Conservation (phyloP, 345 rosid species). For the Angophora floribunda region DNA sequence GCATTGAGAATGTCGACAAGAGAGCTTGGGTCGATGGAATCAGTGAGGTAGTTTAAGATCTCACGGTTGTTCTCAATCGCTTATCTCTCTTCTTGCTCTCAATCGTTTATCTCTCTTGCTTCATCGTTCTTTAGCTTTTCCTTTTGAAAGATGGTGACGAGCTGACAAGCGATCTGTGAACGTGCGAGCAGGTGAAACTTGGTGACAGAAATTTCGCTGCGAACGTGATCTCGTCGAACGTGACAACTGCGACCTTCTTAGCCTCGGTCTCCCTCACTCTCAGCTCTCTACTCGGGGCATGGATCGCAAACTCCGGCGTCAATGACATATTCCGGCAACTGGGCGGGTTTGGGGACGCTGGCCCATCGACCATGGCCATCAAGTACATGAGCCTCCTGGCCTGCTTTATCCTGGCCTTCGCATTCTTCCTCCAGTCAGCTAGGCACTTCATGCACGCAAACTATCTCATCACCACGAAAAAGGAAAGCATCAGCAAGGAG, state of each 20-base stretch:
- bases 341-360: conserved; percentile 47
- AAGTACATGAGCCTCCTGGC: conserved; percentile 53
- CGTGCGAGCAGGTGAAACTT: conserved; percentile 13
- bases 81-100: neutral
- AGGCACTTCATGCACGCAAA: conserved; percentile 58
- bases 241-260: conserved; percentile 55
- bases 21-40: conserved; percentile 71
- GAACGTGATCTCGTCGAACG: conserved; percentile 38
- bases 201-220: conserved; percentile 25
- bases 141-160: neutral
- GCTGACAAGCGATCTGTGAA: neutral
- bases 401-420: conserved; percentile 56
- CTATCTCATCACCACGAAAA: conserved; percentile 49
- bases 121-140: neutral
- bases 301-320: conserved; percentile 47
- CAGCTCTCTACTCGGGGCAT: conserved; percentile 78
- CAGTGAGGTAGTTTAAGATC: conserved; percentile 26
- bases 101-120: neutral
- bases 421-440: conserved; percentile 63
- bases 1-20: conserved; percentile 60
- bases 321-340: conserved; percentile 23
- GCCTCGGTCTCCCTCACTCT: conserved; percentile 52
- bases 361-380: conserved; percentile 36
- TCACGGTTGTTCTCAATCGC: neutral
- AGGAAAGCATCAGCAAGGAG: conserved; percentile 17